phyloP scores from a whole-genome alignment of 192 early-diverging fungal species.

The Ambispora gerdemannii region DNA sequence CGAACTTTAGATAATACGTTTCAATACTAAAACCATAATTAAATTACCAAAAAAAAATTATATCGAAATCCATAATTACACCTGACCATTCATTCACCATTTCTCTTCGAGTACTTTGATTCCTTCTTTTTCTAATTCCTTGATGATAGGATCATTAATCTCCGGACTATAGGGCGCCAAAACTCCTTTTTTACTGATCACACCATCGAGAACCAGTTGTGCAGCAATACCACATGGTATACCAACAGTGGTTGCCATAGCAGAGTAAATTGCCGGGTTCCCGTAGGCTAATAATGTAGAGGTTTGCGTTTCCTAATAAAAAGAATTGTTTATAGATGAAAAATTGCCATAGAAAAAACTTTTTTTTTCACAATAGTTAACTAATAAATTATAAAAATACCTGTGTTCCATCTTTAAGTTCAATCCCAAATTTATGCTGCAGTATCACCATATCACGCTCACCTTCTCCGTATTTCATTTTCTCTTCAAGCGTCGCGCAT shows the following conservation, averaged over 20 bases:
- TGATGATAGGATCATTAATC: conserved; percentile 87
- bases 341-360: conserved; percentile 24
- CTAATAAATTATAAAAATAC: conserved; percentile 20
- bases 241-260: conserved; percentile 98
- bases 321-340: background rate
- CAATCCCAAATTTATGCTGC: conserved; percentile 95
- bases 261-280: conserved; percentile 72
- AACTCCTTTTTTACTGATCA: conserved; percentile 73
- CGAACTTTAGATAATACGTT: too few species aligned
- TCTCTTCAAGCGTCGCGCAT: conserved; percentile 93
- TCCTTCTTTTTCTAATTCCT: conserved; percentile 82
- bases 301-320: conserved; percentile 72
- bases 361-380: background rate
- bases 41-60: too few species aligned
- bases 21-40: too few species aligned
- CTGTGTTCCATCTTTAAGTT: conserved; percentile 76
- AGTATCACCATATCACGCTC: conserved; percentile 98
- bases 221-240: conserved; percentile 94
- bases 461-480: conserved; percentile 88
- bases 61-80: too few species aligned
- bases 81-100: conserved; percentile 56
- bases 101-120: conserved; percentile 81
- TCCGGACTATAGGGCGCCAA: conserved; percentile 89
- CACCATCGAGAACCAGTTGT: conserved; percentile 87
- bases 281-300: conserved; percentile 94